These are phyloP conservation scores for Penicillium sp. DNA, from an alignment of 2,329 filamentous ascomycete species.

Conservation along the genomic window DNA sequence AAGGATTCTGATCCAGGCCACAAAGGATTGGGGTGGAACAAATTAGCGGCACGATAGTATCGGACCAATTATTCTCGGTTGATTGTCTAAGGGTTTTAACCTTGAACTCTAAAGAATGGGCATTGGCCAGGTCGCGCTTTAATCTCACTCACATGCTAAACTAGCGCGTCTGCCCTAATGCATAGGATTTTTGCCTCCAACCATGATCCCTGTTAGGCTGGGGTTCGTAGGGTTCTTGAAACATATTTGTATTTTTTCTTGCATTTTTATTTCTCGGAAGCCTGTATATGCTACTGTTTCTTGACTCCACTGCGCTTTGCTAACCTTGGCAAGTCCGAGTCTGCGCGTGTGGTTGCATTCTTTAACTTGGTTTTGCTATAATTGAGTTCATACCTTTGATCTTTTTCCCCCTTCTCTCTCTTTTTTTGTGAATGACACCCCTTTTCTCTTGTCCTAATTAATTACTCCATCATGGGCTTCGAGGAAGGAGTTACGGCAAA, in stretches of 20 bases:
- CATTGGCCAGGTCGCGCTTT: too few species aligned
- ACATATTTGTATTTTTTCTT: too few species aligned
- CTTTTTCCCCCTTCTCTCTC: background rate
- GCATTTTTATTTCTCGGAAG: too few species aligned
- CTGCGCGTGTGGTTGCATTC: background rate
- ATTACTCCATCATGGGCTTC: background rate
- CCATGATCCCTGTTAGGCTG: too few species aligned
- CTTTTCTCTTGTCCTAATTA: background rate
- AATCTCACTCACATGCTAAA: too few species aligned
- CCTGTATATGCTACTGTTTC: too few species aligned
- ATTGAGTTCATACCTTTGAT: background rate
- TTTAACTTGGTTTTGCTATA: background rate
- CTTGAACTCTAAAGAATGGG: background rate
- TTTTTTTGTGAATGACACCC: background rate
- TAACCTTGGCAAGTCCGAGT: background rate
- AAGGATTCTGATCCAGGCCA: background rate
- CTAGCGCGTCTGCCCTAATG: too few species aligned
- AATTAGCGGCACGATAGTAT: background rate
- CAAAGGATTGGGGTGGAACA: background rate
- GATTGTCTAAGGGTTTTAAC: background rate
- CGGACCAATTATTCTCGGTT: background rate
- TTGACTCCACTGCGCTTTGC: background rate
- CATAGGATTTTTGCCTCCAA: too few species aligned
- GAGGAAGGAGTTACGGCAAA: slow-evolving; percentile 14
- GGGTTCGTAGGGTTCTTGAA: too few species aligned